Evolutionary conservation across 179 eudicot genomes (phyloP).

Genomic region (Drosera spatulata): DNA sequence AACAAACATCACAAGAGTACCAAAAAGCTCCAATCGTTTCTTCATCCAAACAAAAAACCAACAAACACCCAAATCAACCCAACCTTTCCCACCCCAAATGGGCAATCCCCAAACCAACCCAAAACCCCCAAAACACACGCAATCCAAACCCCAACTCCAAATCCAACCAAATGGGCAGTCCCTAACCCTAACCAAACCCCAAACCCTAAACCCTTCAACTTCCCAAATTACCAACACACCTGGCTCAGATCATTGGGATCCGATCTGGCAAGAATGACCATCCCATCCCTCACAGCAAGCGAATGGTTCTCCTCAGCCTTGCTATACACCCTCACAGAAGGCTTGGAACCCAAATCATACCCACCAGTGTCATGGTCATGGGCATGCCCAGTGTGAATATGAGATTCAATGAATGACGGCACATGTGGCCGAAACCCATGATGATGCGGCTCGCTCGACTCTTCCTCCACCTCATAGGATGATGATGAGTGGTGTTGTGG

Average conservation of each 20-base stretch:
- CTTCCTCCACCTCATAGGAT: conserved; percentile 8
- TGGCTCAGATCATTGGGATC: conserved; percentile 57
- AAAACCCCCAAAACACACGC: too few relatives aligned
- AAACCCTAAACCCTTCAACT: too few relatives aligned
- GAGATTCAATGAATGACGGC: conserved; percentile 25
- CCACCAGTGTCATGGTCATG: conserved; percentile 9
- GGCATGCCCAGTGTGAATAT: conserved; percentile 21
- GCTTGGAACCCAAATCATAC: conserved; percentile 22
- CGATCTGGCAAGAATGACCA: conserved; percentile 50
- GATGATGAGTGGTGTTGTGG: conserved; percentile 2
- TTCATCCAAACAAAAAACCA: too few relatives aligned
- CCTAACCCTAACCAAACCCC: neutral
- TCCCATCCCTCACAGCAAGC: conserved; percentile 52
- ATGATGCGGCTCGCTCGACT: conserved; percentile 2
- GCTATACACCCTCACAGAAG: conserved; percentile 37
- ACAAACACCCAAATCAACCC: too few relatives aligned
- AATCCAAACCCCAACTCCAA: neutral
- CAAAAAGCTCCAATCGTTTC: too few relatives aligned
- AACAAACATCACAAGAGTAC: too few relatives aligned
- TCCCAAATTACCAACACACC: conserved; percentile 22
- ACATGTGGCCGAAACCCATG: conserved; percentile 30
- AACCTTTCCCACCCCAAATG: too few relatives aligned
- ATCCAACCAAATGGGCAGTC: neutral
- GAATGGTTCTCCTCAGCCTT: conserved; percentile 46
- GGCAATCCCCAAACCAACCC: neutral